Conservation (phyloP, 2,329 filamentous ascomycete genomes). For the Exophiala sideris region DNA sequence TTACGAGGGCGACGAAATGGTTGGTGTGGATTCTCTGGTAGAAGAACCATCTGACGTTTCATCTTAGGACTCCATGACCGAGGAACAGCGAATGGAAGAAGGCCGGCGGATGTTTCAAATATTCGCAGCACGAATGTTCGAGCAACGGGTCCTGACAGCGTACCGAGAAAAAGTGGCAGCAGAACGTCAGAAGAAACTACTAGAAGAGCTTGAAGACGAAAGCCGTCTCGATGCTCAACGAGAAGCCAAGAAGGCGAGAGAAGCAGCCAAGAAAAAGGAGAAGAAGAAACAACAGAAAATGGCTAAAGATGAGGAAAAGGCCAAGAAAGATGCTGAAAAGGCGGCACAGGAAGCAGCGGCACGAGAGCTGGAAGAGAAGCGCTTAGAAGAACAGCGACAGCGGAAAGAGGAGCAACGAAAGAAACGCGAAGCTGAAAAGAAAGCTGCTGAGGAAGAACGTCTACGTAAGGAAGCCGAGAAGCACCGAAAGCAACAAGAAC, state of each 20-base stretch:
- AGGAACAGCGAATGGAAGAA: slow-evolving; percentile 98
- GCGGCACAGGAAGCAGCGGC: slow-evolving; percentile 78
- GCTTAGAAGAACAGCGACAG: slow-evolving; percentile 72
- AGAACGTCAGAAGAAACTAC: slow-evolving; percentile 83
- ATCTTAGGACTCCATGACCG: slow-evolving; percentile 84
- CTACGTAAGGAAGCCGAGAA: slow-evolving; percentile 74
- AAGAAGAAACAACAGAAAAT: slow-evolving; percentile 87
- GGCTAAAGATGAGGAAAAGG: slow-evolving; percentile 84
- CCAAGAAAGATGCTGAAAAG: slow-evolving; percentile 81
- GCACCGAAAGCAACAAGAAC: slow-evolving; percentile 73
- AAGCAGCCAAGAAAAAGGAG: slow-evolving; percentile 92
- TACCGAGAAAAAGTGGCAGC: slow-evolving; percentile 95
- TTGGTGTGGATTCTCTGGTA: slow-evolving; percentile 34
- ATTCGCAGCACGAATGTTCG: slow-evolving; percentile 98
- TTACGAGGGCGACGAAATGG: slow-evolving; percentile 65
- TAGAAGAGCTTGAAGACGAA: slow-evolving; percentile 90
- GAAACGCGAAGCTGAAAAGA: slow-evolving; percentile 87
- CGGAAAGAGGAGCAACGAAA: slow-evolving; percentile 87
- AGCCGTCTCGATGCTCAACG: slow-evolving; percentile 69
- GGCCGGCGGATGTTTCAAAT: slow-evolving; percentile 98
- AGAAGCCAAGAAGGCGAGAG: slow-evolving; percentile 88
- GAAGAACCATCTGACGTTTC: slow-evolving; percentile 38
- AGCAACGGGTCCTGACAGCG: slow-evolving; percentile 92
- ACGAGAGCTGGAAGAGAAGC: slow-evolving; percentile 72
- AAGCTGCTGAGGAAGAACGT: slow-evolving; percentile 45